Evolutionary conservation across 257 asterid species (phyloP).

Genomic region (Verbascum thapsus): DNA sequence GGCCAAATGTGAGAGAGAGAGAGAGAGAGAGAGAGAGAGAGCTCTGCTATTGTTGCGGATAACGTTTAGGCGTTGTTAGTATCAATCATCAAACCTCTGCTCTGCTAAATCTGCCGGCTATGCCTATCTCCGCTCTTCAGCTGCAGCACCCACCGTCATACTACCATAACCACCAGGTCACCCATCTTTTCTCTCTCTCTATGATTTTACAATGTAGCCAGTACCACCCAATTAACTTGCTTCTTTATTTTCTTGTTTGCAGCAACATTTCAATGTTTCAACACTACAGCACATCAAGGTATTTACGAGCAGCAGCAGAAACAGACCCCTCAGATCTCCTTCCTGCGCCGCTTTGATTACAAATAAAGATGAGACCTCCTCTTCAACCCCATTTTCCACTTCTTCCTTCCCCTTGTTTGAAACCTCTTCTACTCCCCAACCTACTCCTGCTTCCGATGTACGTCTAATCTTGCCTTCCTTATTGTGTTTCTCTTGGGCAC

Average conservation of each 20-base stretch:
- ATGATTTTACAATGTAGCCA: too few relatives aligned
- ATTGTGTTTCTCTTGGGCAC: background rate
- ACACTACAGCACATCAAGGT: conserved; percentile 32
- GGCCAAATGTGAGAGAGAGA: too few relatives aligned
- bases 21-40: too few relatives aligned
- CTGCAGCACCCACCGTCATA: too few relatives aligned
- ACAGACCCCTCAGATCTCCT: conserved; percentile 33
- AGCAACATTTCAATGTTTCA: conserved; percentile 32
- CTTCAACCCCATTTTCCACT: conserved; percentile 38
- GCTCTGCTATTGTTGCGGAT: too few relatives aligned
- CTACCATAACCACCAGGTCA: too few relatives aligned
- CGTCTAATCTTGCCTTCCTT: background rate
- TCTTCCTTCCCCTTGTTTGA: conserved; percentile 61
- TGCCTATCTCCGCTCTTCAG: too few relatives aligned
- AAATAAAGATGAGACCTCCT: conserved; percentile 28
- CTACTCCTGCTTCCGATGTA: conserved; percentile 78
- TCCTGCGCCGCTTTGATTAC: conserved; percentile 33
- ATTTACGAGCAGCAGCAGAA: conserved; percentile 36
- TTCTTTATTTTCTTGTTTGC: conserved; percentile 24
- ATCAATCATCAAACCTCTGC: too few relatives aligned
- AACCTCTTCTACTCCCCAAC: conserved; percentile 42
- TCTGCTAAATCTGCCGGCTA: too few relatives aligned
- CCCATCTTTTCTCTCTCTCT: too few relatives aligned
- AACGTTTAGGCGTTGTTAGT: too few relatives aligned
- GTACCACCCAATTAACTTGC: too few relatives aligned